Evolutionary conservation across 768 basidiomycete genomes (phyloP), one percentile per base, ranked within the genome.

Genomic region (Rossbeevera mucosa): DNA sequence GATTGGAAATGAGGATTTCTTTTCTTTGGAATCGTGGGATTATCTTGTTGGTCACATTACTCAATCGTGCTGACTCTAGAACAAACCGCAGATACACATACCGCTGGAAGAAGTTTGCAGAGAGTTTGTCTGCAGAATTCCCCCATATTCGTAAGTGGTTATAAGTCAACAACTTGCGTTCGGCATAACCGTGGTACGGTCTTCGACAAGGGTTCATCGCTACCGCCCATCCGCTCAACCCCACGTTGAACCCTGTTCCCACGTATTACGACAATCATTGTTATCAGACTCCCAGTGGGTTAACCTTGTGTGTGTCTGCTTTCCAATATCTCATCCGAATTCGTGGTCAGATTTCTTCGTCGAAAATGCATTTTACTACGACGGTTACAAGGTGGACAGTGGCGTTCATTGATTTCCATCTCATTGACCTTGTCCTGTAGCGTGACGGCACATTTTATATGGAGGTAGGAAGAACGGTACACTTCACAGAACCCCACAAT

Each of bases 371-470:
- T 80, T 81, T 57, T 72, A 74, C 60, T 81, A 80, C 46, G 80
- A 80, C 52, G 51, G 60, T 13, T 79, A 78, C 56, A 52, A 70
- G 63, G 76, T 74, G 51, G 48, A 64, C 49, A 24, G 41, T 47
- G 2, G 44, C 4, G 3, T 25, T 14, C 18, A 13, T 46, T 29
- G 2, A 1, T 18, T 50, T 18, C 0, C 21, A 9, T 16, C 7
- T 36, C 2, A 18, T 28, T 47, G 4, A 25, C 50, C 45, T 9
- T 2, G 3, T 16, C 16, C 12, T 8, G 5, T 49, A 84, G 81
- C 78, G 83, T 8, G 71, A 84, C 51, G 82, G 79, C 12, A 80
- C 78, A 14, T 75, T 69, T 44, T 85, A 81, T 67, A 83, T 85
- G 13, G 55, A 76, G 46, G 62, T 61, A 22, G 48, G 24, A 9